These are phyloP conservation scores for Auriscalpium microsporum DNA, from an alignment of 768 basidiomycete genomes.

Conservation along the genomic window DNA sequence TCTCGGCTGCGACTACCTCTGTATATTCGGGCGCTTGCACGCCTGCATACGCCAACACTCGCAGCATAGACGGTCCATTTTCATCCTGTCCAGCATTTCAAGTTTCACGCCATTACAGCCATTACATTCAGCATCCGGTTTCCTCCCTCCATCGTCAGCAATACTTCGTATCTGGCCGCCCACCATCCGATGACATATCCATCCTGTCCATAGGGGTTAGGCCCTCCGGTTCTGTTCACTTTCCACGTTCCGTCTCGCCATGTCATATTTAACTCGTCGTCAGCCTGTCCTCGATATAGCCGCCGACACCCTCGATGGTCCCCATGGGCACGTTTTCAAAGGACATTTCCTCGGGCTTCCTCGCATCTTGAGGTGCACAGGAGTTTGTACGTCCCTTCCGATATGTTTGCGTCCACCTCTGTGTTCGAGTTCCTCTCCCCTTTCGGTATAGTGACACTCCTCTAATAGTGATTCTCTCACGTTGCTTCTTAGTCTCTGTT, in stretches of 20 bases:
- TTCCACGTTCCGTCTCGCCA: constrained; percentile 21
- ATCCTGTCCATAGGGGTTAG: constrained; percentile 47
- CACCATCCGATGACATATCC: constrained; percentile 46
- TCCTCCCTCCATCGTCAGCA: constrained; percentile 18
- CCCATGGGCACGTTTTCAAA: neutral
- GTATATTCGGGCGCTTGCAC: constrained; percentile 10
- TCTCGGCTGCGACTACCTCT: too few relatives aligned
- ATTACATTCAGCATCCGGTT: constrained; percentile 14
- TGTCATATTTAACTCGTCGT: constrained; percentile 27
- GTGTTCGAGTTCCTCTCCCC: neutral
- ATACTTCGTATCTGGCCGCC: constrained; percentile 18
- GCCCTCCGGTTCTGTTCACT: constrained; percentile 21
- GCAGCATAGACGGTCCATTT: constrained; percentile 26
- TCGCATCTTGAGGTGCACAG: neutral
- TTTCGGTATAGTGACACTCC: neutral
- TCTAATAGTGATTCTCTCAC: constrained; percentile 3
- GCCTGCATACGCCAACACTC: constrained; percentile 14
- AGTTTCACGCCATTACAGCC: constrained; percentile 22
- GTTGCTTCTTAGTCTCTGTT: neutral
- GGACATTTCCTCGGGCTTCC: neutral
- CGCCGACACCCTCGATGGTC: neutral
- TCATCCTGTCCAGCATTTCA: constrained; percentile 19
- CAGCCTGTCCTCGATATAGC: constrained; percentile 16
- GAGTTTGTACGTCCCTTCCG: neutral
- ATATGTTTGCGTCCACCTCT: neutral